A percentile compares a stretch with the other conserved stretches of the same genome.
These are phyloP conservation scores for Fusarium incarnatum DNA, from an alignment of 2,329 filamentous ascomycete genomes.

Conservation along the genomic window DNA sequence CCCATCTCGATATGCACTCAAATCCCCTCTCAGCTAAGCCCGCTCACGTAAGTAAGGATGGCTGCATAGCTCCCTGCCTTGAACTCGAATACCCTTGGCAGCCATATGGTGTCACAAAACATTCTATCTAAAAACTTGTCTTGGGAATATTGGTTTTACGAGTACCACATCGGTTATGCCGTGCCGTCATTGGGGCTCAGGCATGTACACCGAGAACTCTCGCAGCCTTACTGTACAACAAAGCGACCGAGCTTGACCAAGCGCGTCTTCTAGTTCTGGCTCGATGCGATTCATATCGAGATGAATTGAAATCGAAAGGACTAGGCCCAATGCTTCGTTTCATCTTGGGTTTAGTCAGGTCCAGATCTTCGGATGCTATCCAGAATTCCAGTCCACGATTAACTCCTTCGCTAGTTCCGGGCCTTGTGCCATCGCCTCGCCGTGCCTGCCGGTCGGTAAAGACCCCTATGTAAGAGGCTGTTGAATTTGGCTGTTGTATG, in stretches of 20 bases:
- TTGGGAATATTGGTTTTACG: slow-evolving; percentile 14
- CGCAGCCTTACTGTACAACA: slow-evolving; percentile 26
- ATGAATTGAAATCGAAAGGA: neutral
- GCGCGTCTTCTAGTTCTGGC: neutral
- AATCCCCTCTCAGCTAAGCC: neutral
- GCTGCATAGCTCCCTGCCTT: slow-evolving; percentile 11
- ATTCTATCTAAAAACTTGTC: slow-evolving; percentile 16
- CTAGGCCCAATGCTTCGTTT: neutral
- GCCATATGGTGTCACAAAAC: slow-evolving; percentile 10
- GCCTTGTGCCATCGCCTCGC: slow-evolving; percentile 14
- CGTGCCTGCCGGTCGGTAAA: neutral
- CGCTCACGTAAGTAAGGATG: slow-evolving; percentile 8
- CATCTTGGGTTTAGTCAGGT: neutral
- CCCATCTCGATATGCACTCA: neutral
- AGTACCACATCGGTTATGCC: slow-evolving; percentile 26
- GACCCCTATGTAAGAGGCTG: neutral
- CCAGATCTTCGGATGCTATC: slow-evolving; percentile 1
- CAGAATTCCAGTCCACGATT: slow-evolving; percentile 4
- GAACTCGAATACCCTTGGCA: slow-evolving; percentile 9
- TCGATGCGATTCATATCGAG: neutral
- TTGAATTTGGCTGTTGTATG: neutral
- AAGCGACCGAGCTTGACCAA: neutral
- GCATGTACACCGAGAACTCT: neutral
- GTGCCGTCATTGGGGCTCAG: slow-evolving; percentile 14
- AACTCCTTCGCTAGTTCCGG: neutral